phyloP scores from a whole-genome alignment of 805 yeast species.

The Ogataea glucozyma region DNA sequence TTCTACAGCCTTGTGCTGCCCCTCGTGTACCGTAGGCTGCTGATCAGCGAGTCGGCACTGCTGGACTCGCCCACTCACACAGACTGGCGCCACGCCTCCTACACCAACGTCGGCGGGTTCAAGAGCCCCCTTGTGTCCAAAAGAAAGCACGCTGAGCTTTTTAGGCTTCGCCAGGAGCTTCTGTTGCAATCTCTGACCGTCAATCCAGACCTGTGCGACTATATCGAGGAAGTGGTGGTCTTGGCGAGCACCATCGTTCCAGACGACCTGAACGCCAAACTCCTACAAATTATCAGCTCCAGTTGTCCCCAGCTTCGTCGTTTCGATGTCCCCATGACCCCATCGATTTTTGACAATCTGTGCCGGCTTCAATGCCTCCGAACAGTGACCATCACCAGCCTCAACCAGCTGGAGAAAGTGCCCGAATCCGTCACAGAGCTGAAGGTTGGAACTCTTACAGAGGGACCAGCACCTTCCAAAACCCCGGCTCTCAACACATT shows the following conservation, averaged over 20 bases:
- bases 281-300: conserved; percentile 26
- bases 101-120: conserved; percentile 42
- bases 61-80: conserved; percentile 25
- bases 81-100: conserved; percentile 38
- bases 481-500: conserved; percentile 3
- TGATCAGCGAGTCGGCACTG: conserved; percentile 38
- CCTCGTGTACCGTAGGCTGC: conserved; percentile 39
- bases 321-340: conserved; percentile 16
- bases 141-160: conserved; percentile 40
- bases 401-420: conserved; percentile 21
- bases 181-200: conserved; percentile 39
- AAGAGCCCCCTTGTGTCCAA: conserved; percentile 35
- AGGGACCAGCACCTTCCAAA: conserved; percentile 6
- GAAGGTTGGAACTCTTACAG: conserved; percentile 17
- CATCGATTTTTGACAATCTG: conserved; percentile 8
- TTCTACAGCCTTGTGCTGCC: conserved; percentile 34
- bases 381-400: conserved; percentile 20
- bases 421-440: conserved; percentile 23
- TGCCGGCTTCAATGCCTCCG: conserved; percentile 9
- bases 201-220: conserved; percentile 36
- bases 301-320: conserved; percentile 14
- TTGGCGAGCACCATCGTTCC: conserved; percentile 31
- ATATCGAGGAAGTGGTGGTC: conserved; percentile 39
- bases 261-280: conserved; percentile 21
- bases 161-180: conserved; percentile 41